phyloP scores from a whole-genome alignment of 2,329 filamentous ascomycete genomes.

The Fusarium phyllophilum region DNA sequence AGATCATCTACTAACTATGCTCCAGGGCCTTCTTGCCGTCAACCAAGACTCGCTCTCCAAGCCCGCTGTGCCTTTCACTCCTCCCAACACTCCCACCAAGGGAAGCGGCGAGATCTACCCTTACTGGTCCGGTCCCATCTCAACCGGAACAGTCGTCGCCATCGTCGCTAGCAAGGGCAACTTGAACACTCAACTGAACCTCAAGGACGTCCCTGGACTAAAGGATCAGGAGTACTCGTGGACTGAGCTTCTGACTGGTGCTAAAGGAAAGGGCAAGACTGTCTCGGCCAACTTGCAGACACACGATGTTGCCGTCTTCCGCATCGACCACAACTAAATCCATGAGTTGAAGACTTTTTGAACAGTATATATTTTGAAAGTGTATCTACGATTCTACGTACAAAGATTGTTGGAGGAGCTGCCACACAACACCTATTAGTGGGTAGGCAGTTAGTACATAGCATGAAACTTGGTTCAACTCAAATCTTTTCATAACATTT shows the following conservation, averaged over 20 bases:
- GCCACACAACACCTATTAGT: background rate
- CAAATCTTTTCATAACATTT: no score
- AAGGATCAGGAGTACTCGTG: slow-evolving; percentile 18
- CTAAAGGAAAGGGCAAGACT: slow-evolving; percentile 18
- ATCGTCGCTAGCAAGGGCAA: slow-evolving; percentile 19
- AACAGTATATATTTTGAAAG: background rate
- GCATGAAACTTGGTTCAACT: background rate
- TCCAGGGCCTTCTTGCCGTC: slow-evolving; percentile 14
- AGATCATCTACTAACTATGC: background rate
- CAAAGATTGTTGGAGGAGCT: background rate
- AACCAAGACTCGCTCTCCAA: slow-evolving; percentile 24
- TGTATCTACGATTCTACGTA: background rate
- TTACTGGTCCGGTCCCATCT: slow-evolving; percentile 24
- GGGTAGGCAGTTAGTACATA: background rate
- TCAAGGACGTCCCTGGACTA: slow-evolving; percentile 18
- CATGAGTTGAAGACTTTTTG: no score
- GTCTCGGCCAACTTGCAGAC: slow-evolving; percentile 11
- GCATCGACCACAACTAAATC: slow-evolving; percentile 5
- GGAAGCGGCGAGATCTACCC: slow-evolving; percentile 15
- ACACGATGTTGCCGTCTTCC: slow-evolving; percentile 18
- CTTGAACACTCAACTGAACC: slow-evolving; percentile 11
- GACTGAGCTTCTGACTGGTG: slow-evolving; percentile 18
- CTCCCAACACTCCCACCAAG: slow-evolving; percentile 13
- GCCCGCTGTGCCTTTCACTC: slow-evolving; percentile 23
- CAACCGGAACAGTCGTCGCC: slow-evolving; percentile 17